Evolutionary conservation across 176 grass and related monocot species (phyloP).

Genomic region (Panicum miliaceum): DNA sequence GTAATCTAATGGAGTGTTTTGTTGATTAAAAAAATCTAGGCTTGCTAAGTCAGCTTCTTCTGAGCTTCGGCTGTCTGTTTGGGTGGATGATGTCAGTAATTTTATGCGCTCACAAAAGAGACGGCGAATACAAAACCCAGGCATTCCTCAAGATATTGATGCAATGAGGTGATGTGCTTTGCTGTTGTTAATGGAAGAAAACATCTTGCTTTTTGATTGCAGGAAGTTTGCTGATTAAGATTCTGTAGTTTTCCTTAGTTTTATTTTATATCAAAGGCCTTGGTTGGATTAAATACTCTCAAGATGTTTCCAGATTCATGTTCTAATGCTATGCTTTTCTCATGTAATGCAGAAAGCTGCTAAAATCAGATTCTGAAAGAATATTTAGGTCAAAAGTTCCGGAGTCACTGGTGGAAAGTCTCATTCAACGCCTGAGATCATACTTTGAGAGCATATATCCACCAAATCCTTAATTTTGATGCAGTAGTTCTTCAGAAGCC

Average conservation of each 20-base stretch:
- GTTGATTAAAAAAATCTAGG: constrained; percentile 52
- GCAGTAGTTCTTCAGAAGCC: constrained; percentile 12
- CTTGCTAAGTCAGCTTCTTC: constrained; percentile 65
- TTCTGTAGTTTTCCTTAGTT: constrained; percentile 3
- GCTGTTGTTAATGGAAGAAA: not conserved
- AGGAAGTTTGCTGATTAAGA: constrained; percentile 34
- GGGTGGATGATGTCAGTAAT: constrained; percentile 72
- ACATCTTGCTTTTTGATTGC: constrained; percentile 8
- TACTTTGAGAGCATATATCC: constrained; percentile 59
- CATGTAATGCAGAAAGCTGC: constrained; percentile 66
- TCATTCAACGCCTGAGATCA: constrained; percentile 57
- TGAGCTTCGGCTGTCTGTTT: constrained; percentile 68
- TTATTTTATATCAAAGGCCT: constrained; percentile 10
- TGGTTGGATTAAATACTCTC: not conserved
- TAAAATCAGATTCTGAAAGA: constrained; percentile 64
- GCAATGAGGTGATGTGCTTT: constrained; percentile 60
- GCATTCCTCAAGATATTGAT: constrained; percentile 48
- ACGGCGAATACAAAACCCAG: constrained; percentile 45
- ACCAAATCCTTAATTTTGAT: constrained; percentile 41
- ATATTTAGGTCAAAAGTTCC: constrained; percentile 73
- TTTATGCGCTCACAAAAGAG: constrained; percentile 78
- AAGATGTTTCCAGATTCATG: constrained; percentile 10
- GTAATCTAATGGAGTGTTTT: constrained; percentile 33
- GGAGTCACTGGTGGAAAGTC: constrained; percentile 50
- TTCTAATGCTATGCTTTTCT: constrained; percentile 37